A percentile compares a stretch with the other conserved stretches of the same genome.
These are phyloP conservation scores for Fusarium scirpi DNA, from an alignment of 2,329 filamentous ascomycete species.

Conservation along the genomic window DNA sequence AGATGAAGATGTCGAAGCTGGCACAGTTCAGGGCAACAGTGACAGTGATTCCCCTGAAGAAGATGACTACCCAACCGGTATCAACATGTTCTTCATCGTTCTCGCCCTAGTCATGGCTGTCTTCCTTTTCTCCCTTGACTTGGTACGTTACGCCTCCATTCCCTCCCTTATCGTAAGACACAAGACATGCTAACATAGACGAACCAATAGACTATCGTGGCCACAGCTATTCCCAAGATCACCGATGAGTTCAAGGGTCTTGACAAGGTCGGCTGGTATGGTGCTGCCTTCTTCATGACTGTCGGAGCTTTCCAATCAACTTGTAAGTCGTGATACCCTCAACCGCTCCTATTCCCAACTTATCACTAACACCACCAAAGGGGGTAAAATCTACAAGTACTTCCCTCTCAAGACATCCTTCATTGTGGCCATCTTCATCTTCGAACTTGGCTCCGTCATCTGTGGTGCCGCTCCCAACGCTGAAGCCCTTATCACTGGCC, in stretches of 20 bases:
- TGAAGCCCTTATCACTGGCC: constrained; percentile 63
- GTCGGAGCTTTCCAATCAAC: constrained; percentile 59
- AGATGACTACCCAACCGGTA: constrained; percentile 55
- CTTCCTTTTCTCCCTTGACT: constrained; percentile 63
- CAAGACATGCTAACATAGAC: constrained; percentile 6
- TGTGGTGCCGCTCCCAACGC: constrained; percentile 62
- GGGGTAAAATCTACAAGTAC: constrained; percentile 63
- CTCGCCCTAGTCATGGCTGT: constrained; percentile 60
- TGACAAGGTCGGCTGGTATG: constrained; percentile 70
- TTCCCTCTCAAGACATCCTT: constrained; percentile 65
- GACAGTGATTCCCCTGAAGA: constrained; percentile 42
- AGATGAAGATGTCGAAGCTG: constrained; percentile 41
- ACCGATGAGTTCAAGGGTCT: constrained; percentile 65
- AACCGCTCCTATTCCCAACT: not conserved
- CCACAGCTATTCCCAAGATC: constrained; percentile 68
- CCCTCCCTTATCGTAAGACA: not conserved
- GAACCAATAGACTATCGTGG: constrained; percentile 62
- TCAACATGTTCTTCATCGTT: constrained; percentile 58
- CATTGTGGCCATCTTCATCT: constrained; percentile 61
- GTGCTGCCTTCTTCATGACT: constrained; percentile 65
- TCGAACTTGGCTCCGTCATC: constrained; percentile 66
- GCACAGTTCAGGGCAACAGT: constrained; percentile 34
- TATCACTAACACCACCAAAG: constrained; percentile 46
- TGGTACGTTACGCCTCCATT: constrained; percentile 48
- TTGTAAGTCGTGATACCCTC: constrained; percentile 48